phyloP scores from a whole-genome alignment of 257 asterid genomes.

The Nicotiana obtusifolia region DNA sequence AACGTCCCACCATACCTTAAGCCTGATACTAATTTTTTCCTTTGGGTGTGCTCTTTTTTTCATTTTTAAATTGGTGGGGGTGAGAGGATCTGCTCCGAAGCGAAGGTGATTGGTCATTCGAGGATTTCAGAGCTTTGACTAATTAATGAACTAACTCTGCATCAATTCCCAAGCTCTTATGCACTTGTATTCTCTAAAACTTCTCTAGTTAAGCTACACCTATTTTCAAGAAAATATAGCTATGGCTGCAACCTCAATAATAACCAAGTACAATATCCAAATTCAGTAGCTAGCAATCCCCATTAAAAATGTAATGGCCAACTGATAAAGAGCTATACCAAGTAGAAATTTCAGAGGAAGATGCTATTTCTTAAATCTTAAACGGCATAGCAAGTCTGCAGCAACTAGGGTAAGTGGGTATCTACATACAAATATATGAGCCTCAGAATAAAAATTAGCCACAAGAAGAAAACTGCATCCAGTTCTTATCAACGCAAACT shows the following conservation, averaged over 20 bases:
- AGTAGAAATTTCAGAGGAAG: not conserved
- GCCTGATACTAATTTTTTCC: not conserved
- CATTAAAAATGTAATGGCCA: not conserved
- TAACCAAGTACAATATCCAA: not conserved
- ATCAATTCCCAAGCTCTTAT: not conserved
- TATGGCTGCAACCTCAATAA: not conserved
- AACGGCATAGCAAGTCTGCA: too few relatives aligned
- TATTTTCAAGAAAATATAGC: not conserved
- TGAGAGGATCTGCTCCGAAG: not conserved
- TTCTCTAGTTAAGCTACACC: not conserved
- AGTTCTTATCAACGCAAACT: not conserved
- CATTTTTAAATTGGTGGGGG: not conserved
- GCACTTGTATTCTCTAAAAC: not conserved
- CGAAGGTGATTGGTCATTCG: not conserved
- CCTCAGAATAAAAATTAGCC: too few relatives aligned
- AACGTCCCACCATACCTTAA: too few relatives aligned
- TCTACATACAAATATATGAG: too few relatives aligned
- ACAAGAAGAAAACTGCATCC: not conserved
- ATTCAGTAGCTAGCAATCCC: not conserved
- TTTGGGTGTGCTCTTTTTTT: not conserved
- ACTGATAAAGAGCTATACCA: not conserved
- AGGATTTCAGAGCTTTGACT: slow-evolving; percentile 2
- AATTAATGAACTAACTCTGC: not conserved
- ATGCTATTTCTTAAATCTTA: not conserved
- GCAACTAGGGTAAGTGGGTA: too few relatives aligned